Evolutionary conservation across 345 rosid species (phyloP), one percentile per base, ranked within the genome.

Genomic region (Sonneratia alba): DNA sequence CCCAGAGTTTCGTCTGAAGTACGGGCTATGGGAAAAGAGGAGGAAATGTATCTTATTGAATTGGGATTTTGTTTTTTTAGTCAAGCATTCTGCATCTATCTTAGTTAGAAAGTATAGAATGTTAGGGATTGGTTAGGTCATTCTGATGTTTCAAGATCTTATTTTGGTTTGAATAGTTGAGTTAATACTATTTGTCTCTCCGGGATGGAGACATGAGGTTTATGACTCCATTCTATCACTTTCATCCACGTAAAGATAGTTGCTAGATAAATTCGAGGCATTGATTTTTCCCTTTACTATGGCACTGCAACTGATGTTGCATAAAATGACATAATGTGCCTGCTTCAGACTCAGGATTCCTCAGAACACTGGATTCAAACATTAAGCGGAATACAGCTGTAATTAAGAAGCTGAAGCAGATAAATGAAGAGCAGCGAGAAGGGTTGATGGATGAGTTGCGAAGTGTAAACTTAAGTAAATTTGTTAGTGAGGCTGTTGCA

Each of bases 351-450:
- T 71, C 88, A 1, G 87, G 88, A 34, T 96, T 89, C 77, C 89
- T 96, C 64, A 84, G 98, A 86, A 89, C 98, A 55, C 78, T 96
- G 73, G 98, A 96, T 83, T 90, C 98, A 51, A 96, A 98, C 79
- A 96, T 96, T 47, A 92, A 85, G 83, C 94, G 96, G 34, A 92
- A 92, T 70, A 96, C 99, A 34, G 89, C 98, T n/a, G 90, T 91
- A 68, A 92, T 92, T 61, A 96, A 92, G 78, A 96, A 96, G 70
- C 80, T 96, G 70, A 96, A 87, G 82, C 98, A 88, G 86, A 89
- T 91, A 71, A 96, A 92, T 68, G 99, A 94, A 73, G 98, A 94
- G 81, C 93, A 78, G 82, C 85, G 86, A 74, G 97, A 94, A 83
- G 96, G 91, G 69, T 75, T 95, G 68, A 81, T 90, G 94, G 99